Evolutionary conservation across 1,139 yeast species (phyloP).

Genomic region (Protomyces macrosporus): DNA sequence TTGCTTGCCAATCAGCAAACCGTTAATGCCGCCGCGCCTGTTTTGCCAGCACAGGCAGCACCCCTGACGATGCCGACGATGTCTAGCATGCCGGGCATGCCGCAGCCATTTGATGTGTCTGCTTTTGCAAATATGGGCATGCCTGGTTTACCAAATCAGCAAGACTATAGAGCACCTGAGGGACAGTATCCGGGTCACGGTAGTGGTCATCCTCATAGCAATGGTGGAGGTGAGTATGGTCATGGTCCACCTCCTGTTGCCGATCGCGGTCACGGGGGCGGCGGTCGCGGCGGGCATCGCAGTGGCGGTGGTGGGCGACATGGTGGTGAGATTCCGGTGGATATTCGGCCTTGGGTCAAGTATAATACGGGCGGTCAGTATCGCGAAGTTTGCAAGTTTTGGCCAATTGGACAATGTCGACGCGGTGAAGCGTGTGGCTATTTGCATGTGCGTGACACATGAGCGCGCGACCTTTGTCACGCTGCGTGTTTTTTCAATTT

Average conservation of each 20-base stretch:
- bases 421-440: conserved; percentile 17
- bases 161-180: too few relatives aligned
- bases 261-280: neutral
- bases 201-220: neutral
- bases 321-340: neutral
- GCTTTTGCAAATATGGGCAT: neutral
- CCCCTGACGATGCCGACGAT: neutral
- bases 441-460: neutral
- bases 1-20: neutral
- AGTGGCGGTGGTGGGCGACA: neutral
- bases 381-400: conserved; percentile 14
- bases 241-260: neutral
- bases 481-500: too few relatives aligned
- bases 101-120: neutral
- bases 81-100: neutral
- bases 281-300: neutral
- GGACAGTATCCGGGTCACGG: too few relatives aligned
- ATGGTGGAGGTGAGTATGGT: neutral
- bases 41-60: neutral
- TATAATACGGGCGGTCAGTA: conserved; percentile 11
- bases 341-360: conserved; percentile 23
- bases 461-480: too few relatives aligned
- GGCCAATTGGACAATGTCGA: conserved; percentile 13
- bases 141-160: neutral
- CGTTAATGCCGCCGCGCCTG: neutral